phyloP scores from a whole-genome alignment of 768 basidiomycete genomes.

The Phylloporus sp. region DNA sequence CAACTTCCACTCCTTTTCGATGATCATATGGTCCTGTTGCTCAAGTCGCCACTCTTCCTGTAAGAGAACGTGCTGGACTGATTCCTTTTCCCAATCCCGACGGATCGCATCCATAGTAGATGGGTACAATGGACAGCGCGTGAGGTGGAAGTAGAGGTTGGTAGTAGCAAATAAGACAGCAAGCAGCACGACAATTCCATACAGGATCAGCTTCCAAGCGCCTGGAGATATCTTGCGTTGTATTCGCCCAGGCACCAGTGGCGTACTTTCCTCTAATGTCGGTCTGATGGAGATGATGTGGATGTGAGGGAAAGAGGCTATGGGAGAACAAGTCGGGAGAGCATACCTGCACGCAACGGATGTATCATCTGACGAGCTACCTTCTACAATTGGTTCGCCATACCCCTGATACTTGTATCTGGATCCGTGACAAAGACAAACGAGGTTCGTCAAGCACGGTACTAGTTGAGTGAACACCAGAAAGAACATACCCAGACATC shows the following conservation, averaged over 20 bases:
- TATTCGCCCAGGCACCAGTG: conserved; percentile 6
- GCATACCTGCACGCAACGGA: background rate
- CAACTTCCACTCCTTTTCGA: conserved; percentile 5
- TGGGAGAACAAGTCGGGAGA: too few species aligned
- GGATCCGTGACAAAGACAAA: background rate
- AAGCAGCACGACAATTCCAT: background rate
- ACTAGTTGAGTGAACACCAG: too few species aligned
- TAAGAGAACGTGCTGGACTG: background rate
- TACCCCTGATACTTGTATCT: background rate
- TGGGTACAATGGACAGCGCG: background rate
- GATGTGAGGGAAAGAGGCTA: background rate
- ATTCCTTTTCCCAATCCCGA: background rate
- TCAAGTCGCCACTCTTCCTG: conserved; percentile 9
- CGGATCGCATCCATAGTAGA: background rate
- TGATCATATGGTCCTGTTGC: background rate
- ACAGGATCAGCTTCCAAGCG: background rate
- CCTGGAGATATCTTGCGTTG: background rate
- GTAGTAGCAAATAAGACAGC: background rate
- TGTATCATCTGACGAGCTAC: background rate
- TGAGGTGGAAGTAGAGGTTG: background rate
- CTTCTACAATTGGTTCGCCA: background rate
- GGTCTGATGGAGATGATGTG: background rate
- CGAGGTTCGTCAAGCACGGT: background rate
- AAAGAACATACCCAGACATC: conserved; percentile 2
- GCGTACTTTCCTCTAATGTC: conserved; percentile 3